Percentiles rank a stretch among this genome's conserved stretches.
phyloP scores from a whole-genome alignment of 1,139 yeast genomes.

The Pichia sp. region DNA sequence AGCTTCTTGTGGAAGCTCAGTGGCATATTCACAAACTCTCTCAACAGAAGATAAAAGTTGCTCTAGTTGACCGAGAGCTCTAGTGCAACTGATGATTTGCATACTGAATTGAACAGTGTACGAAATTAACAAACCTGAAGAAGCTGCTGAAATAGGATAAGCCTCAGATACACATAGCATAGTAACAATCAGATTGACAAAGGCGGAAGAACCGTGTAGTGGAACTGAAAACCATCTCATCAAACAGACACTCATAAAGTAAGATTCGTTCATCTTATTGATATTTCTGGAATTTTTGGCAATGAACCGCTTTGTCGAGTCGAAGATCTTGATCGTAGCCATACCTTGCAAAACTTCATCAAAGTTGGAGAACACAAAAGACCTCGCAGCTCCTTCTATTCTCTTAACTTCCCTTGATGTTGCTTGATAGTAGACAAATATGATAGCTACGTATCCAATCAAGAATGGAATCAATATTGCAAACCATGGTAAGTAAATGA shows the following conservation, averaged over 20 bases:
- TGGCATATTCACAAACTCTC: constrained; percentile 35
- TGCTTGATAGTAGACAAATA: constrained; percentile 47
- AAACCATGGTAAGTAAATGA: constrained; percentile 42
- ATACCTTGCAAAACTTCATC: constrained; percentile 53
- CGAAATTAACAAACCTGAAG: constrained; percentile 58
- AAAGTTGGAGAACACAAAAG: constrained; percentile 55
- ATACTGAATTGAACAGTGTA: constrained; percentile 39
- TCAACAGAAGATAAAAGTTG: background rate
- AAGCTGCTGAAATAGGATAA: constrained; percentile 38
- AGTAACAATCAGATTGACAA: constrained; percentile 37
- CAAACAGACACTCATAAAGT: constrained; percentile 46
- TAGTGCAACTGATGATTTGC: constrained; percentile 36
- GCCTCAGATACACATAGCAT: constrained; percentile 37
- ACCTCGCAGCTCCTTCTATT: constrained; percentile 55
- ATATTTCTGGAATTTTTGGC: constrained; percentile 34
- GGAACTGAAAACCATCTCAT: constrained; percentile 54
- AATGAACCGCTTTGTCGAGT: constrained; percentile 40
- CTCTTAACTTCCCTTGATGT: constrained; percentile 59
- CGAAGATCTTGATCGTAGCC: constrained; percentile 49
- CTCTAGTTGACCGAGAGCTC: background rate
- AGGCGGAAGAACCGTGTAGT: constrained; percentile 37
- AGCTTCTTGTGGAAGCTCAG: constrained; percentile 56
- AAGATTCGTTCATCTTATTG: constrained; percentile 51
- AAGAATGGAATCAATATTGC: constrained; percentile 38
- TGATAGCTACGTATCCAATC: constrained; percentile 27